Evolutionary conservation across 768 basidiomycete species (phyloP), one percentile per base, ranked within the genome.

Genomic region (Lepiota brunneoincarnata): DNA sequence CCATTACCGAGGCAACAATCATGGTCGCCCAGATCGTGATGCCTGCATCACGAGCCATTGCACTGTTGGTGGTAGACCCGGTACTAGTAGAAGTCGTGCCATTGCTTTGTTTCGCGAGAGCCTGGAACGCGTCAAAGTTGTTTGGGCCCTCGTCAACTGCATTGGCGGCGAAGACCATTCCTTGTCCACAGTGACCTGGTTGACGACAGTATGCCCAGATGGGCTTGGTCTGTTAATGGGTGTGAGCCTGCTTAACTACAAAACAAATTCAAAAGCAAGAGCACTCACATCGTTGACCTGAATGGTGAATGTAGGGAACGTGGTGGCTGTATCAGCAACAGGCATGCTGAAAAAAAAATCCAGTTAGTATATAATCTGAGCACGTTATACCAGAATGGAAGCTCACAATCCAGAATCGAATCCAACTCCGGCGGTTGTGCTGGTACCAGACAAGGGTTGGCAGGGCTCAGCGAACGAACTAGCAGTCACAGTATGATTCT

Each of bases 101-200:
- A 56, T 77, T 78, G 50, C 71, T 59, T 55, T 71, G 61, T 58
- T 72, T 75, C 7, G 81, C 82, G 17, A 69, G 67, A 2, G 71
- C 71, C 45, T 71, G 54, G 73, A 83, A 85, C 4, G 81, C 82
- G 17, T 64, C 74, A 60, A 80, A 84, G 61, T 64, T 81, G 58
- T 81, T 79, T 18, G 75, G 55, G n/a, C 80, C 74, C 2, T 67
- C 57, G 57, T 78, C 79, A 28, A 73, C 68, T 11, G 84, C 75
- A 63, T 84, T 87, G 56, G 71, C 69, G 21, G 83, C 80, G 63
- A 85, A 83, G 26, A 86, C 84, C 85, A 86, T 87, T 14, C 84
- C 83, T 45, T 65, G 60, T 31, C 70, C 64, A 53, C 84, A 86
- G 64, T 86, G 84, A 47, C 68, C 67, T 14, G 67, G 65, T 63